Base-by-base conservation (phyloP, 2,329 filamentous ascomycete species). In the Exophiala alcalophila region DNA sequence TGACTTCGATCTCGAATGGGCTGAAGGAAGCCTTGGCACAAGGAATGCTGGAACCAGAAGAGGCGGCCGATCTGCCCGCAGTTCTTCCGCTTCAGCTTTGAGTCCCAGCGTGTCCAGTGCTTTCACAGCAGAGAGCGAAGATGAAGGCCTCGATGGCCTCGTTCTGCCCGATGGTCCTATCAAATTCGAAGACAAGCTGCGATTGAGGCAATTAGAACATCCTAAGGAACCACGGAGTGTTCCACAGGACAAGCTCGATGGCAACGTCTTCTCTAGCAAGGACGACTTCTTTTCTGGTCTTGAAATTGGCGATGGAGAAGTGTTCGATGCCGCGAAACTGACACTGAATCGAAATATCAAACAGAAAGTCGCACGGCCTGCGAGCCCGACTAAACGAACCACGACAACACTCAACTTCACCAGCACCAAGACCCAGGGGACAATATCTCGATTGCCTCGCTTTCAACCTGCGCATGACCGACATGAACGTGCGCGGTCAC, bases 41-140 rank as follows among this genome's bases (percentile, higher is more conserved):
- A 80, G 91, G 44, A 91, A 90, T 66, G 90, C 86, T 26, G 91
- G 91, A 30, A 95, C 88, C 10, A 78, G 81, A 53, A 81, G 87
- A 57, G 87, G 91, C 58, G 77, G 75, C n/a, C 80, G 80, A 27
- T 90, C 87, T 34, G 81, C 82, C 58, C 81, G 87, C 57, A 92
- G 87, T 68, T 95, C 89, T 1, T 91, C 88, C 12, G 81, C 84
- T 24, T 95, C 90, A 26, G 86, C 87, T 19, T 77, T 96, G 63
- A 97, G 91, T 60, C 91, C 92, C 10, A 97, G 90, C 62, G 78
- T 94, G 42, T 86, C 89, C 14, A 97, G 91, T 64, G 92, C 86
- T 52, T 81, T 94, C 56, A 95, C 89, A 2, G 78, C 80, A 7
- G 92, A 96, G 68, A 97, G 90, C 60, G 91, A 96, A 60, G 90